Percentiles rank a stretch among this genome's conserved stretches.
Evolutionary conservation across 371 early-diverging fungal genomes (phyloP).

Genomic region (Rhizopus stolonifer): DNA sequence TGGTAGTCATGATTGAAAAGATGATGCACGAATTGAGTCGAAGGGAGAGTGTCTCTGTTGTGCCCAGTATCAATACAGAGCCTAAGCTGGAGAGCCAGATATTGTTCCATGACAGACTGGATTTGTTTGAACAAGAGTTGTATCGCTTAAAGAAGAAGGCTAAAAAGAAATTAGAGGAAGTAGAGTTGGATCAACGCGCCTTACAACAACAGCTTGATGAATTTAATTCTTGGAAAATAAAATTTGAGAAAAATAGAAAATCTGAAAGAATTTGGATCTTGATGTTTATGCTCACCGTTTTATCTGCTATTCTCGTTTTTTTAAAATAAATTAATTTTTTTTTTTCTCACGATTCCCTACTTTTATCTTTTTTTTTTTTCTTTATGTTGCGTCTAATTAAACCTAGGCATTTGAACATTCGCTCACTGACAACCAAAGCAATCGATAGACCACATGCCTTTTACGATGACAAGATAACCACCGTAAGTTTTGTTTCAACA

Average conservation of each 20-base stretch:
- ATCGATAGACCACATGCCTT: constrained; percentile 40
- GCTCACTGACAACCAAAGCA: constrained; percentile 23
- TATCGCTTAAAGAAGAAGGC: constrained; percentile 31
- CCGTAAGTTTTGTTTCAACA: constrained; percentile 19
- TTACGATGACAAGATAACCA: constrained; percentile 48
- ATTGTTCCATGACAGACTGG: constrained; percentile 47
- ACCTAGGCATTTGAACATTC: not conserved
- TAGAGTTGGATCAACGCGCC: constrained; percentile 21
- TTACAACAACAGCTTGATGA: constrained; percentile 29
- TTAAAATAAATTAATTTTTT: not conserved
- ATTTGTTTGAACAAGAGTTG: constrained; percentile 42
- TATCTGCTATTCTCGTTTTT: constrained; percentile 1
- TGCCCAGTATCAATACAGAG: too few relatives aligned
- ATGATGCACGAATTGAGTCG: constrained; percentile 25
- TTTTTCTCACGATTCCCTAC: constrained; percentile 2
- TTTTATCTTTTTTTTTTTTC: not conserved
- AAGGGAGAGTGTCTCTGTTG: not conserved
- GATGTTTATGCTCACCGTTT: constrained; percentile 15
- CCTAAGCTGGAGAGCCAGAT: constrained; percentile 22
- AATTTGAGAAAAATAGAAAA: constrained; percentile 22
- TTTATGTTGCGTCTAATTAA: constrained; percentile 12
- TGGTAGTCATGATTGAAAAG: constrained; percentile 42
- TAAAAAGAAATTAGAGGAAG: constrained; percentile 32
- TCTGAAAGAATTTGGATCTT: constrained; percentile 44
- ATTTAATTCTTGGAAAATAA: constrained; percentile 25